Conservation (phyloP, 2,329 filamentous ascomycete species). For the Paecilomyces formosus region DNA sequence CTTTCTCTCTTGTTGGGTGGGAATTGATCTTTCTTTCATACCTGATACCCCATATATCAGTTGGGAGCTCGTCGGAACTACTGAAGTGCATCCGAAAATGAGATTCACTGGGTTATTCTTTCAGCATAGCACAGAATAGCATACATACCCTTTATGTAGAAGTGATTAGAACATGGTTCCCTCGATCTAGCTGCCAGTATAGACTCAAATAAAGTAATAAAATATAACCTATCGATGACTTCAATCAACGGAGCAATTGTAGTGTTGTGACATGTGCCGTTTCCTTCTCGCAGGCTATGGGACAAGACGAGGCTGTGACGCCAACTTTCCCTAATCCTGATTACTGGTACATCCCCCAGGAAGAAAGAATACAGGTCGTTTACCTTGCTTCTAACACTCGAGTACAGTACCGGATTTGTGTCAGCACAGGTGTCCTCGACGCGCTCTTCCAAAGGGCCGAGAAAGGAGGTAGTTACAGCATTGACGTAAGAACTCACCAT, state of each 20-base stretch:
- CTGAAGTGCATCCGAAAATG: too few relatives aligned
- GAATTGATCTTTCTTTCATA: not conserved
- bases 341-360: slow-evolving; percentile 20
- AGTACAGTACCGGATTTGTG: slow-evolving; percentile 22
- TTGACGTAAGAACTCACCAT: slow-evolving; percentile 26
- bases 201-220: too few relatives aligned
- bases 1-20: not conserved
- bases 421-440: slow-evolving; percentile 34
- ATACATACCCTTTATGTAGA: not conserved
- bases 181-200: too few relatives aligned
- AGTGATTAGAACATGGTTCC: too few relatives aligned
- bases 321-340: slow-evolving; percentile 40
- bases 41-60: too few relatives aligned
- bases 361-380: not conserved
- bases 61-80: too few relatives aligned
- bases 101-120: not conserved
- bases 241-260: too few relatives aligned
- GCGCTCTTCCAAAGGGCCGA: slow-evolving; percentile 34
- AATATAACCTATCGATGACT: too few relatives aligned
- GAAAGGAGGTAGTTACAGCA: slow-evolving; percentile 32
- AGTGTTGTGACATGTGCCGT: slow-evolving; percentile 33
- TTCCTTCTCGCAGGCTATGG: slow-evolving; percentile 42
- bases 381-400: not conserved
- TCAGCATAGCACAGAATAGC: not conserved
- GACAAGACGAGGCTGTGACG: slow-evolving; percentile 37